Conservation (phyloP, 352 stramenopile genomes). For the Phytopythium aichiense region DNA sequence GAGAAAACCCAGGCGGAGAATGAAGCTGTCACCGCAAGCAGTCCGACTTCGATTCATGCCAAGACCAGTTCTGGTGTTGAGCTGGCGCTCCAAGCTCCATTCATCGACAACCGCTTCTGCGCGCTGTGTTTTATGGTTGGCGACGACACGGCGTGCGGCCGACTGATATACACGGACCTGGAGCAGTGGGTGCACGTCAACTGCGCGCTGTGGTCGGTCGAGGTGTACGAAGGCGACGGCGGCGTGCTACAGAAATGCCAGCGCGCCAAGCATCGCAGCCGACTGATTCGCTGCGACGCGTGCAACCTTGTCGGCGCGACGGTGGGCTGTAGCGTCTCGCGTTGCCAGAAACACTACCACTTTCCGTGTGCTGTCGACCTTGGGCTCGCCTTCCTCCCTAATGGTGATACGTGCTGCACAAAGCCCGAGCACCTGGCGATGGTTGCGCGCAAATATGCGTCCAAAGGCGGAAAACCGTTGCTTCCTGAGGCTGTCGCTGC, state of each 20-base stretch:
- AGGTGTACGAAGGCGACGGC: slow-evolving; percentile 84
- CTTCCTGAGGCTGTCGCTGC: not conserved
- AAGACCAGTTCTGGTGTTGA: not conserved
- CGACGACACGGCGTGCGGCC: slow-evolving; percentile 64
- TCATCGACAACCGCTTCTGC: slow-evolving; percentile 74
- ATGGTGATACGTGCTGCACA: slow-evolving; percentile 65
- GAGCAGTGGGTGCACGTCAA: slow-evolving; percentile 91
- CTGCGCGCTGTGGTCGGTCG: slow-evolving; percentile 91
- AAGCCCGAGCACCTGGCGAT: slow-evolving; percentile 44
- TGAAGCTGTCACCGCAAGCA: not conserved
- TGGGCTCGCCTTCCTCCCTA: slow-evolving; percentile 64
- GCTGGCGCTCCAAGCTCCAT: not conserved
- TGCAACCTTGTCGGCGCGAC: slow-evolving; percentile 90
- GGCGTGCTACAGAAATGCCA: slow-evolving; percentile 83
- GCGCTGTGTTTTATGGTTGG: slow-evolving; percentile 80
- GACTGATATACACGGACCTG: slow-evolving; percentile 75
- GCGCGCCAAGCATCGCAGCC: slow-evolving; percentile 84
- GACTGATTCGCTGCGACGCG: slow-evolving; percentile 87
- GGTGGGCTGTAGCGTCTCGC: slow-evolving; percentile 84
- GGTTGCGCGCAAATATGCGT: slow-evolving; percentile 26
- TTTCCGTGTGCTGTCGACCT: slow-evolving; percentile 89
- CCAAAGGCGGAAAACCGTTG: not conserved
- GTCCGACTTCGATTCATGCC: too few species aligned
- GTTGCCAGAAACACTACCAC: slow-evolving; percentile 91
- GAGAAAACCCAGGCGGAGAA: not conserved